These are phyloP conservation scores for Chloromonas sp. DNA, from an alignment of 163 green algal genomes.

Conservation along the genomic window DNA sequence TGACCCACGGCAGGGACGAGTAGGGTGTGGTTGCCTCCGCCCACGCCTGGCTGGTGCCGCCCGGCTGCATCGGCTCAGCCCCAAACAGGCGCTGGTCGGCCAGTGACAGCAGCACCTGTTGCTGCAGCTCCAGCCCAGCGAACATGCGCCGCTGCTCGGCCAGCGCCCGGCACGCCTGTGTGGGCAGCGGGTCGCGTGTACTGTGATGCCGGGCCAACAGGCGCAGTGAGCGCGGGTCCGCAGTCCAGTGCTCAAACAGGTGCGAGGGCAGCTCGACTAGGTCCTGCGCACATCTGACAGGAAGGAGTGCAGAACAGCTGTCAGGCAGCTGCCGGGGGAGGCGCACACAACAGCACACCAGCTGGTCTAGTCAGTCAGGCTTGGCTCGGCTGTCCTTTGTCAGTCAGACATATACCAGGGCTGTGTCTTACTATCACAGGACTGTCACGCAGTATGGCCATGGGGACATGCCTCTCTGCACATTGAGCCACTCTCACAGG, in stretches of 20 bases:
- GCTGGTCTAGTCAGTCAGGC: no score
- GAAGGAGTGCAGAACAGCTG: not conserved
- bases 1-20: constrained; percentile 5
- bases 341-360: no score
- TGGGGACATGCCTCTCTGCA: no score
- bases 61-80: not conserved
- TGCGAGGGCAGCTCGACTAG: constrained; percentile 86
- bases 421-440: no score
- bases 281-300: constrained; percentile 64
- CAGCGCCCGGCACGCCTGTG: constrained; percentile 4
- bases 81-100: constrained; percentile 41
- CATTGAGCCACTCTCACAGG: no score
- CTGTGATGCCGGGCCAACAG: constrained; percentile 42
- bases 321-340: no score
- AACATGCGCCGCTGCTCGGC: constrained; percentile 17
- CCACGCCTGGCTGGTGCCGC: constrained; percentile 15
- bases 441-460: no score
- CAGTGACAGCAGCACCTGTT: constrained; percentile 43
- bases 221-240: constrained; percentile 49
- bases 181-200: constrained; percentile 37
- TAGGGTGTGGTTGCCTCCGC: constrained; percentile 16
- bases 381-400: no score
- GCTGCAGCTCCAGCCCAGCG: constrained; percentile 54
- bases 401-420: no score
- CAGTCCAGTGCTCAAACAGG: constrained; percentile 75